Conservation (phyloP, 148 eudicot genomes). For the Fagopyrum tataricum region DNA sequence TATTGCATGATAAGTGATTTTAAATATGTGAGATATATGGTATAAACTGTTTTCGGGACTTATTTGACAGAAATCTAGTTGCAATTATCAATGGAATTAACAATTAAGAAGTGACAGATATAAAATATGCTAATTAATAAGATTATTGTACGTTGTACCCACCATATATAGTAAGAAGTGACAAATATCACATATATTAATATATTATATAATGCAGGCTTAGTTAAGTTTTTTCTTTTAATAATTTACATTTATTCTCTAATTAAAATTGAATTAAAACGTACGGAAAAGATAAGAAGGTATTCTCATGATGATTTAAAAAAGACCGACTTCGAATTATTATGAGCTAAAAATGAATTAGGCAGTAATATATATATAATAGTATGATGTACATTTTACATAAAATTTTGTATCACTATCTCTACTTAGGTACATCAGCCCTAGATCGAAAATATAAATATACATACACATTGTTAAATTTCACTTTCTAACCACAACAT, state of each 20-base stretch:
- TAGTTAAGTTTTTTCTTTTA: background rate
- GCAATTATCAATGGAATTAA: background rate
- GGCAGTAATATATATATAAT: too few relatives aligned
- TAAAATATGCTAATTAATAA: background rate
- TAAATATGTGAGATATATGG: too few relatives aligned
- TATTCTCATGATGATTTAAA: background rate
- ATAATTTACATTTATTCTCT: background rate
- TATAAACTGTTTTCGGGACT: background rate
- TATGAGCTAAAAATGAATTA: too few relatives aligned
- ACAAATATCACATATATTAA: background rate
- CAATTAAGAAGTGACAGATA: background rate
- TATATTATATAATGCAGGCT: background rate
- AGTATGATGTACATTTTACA: too few relatives aligned
- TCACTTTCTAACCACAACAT: too few relatives aligned
- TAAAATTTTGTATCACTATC: too few relatives aligned
- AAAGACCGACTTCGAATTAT: background rate
- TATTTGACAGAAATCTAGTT: background rate
- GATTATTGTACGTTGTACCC: background rate
- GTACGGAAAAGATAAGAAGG: background rate
- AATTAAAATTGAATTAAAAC: background rate
- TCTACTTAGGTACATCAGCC: too few relatives aligned
- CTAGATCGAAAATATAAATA: too few relatives aligned
- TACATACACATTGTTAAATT: too few relatives aligned
- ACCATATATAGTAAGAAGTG: constrained; percentile 6
- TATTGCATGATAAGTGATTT: background rate